Evolutionary conservation across 495 filamentous ascomycete genomes (phyloP).

Genomic region (Tuber aestivum): DNA sequence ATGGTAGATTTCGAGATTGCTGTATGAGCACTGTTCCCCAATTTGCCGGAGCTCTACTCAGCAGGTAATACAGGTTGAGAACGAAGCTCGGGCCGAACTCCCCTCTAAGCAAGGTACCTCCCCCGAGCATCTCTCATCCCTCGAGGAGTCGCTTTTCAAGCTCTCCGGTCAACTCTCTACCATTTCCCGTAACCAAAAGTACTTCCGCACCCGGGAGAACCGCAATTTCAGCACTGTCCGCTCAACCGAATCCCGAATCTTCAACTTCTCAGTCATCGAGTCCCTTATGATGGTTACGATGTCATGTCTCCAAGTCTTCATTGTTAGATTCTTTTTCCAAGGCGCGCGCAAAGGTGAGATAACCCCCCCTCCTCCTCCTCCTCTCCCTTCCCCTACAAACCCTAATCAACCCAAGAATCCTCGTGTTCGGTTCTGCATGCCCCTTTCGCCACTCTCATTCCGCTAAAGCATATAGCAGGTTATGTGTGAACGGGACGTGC

Average conservation of each 20-base stretch:
- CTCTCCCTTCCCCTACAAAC: conserved; percentile 2
- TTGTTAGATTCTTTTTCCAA: conserved; percentile 98
- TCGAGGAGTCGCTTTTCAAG: conserved; percentile 96
- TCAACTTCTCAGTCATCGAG: conserved; percentile 96
- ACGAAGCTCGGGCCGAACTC: conserved; percentile 70
- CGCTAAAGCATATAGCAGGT: conserved; percentile 43
- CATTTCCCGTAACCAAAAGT: conserved; percentile 95
- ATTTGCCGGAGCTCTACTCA: background rate
- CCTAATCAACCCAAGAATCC: background rate
- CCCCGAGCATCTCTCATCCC: conserved; percentile 81
- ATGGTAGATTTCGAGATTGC: conserved; percentile 98
- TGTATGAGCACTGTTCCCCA: conserved; percentile 51
- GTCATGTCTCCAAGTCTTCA: conserved; percentile 94
- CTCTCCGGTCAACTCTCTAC: conserved; percentile 91
- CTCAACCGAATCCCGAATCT: conserved; percentile 90
- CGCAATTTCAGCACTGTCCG: conserved; percentile 96
- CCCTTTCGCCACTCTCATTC: conserved; percentile 40
- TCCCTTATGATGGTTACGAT: conserved; percentile 87
- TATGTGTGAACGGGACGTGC: conserved; percentile 41
- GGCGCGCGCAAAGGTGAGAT: conserved; percentile 46
- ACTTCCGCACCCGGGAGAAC: conserved; percentile 98
- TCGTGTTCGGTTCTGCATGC: conserved; percentile 15
- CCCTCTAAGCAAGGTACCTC: conserved; percentile 86
- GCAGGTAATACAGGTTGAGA: conserved; percentile 69
- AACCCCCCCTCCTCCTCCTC: conserved; percentile 20